Conservation (phyloP, 2,329 filamentous ascomycete species). For the Scedosporium dehoogii region DNA sequence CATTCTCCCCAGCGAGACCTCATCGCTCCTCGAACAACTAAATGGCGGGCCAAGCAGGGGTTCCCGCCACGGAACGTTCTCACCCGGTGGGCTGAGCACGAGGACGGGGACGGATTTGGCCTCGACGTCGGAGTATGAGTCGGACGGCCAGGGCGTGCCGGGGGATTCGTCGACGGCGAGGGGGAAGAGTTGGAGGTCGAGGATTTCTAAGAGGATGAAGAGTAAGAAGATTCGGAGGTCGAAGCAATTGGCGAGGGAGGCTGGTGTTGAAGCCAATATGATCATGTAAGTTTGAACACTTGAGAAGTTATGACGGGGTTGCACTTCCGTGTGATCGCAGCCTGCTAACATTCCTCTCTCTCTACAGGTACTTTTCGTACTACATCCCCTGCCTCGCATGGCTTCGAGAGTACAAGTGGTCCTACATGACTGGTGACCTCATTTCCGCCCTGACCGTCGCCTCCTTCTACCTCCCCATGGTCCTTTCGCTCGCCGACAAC, state of each 20-base stretch:
- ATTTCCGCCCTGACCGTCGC: constrained; percentile 88
- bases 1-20: constrained; percentile 1
- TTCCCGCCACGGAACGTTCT: not conserved
- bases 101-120: not conserved
- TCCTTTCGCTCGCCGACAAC: constrained; percentile 84
- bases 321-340: not conserved
- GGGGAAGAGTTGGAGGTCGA: not conserved
- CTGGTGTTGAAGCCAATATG: not conserved
- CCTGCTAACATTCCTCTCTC: not conserved
- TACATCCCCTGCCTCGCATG: constrained; percentile 88
- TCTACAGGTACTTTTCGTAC: constrained; percentile 71
- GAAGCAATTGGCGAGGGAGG: not conserved
- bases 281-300: not conserved
- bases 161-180: not conserved
- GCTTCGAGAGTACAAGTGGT: constrained; percentile 77
- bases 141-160: not conserved
- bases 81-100: not conserved
- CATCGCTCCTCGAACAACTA: not conserved
- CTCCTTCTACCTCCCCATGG: constrained; percentile 98
- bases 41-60: not conserved
- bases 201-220: constrained; percentile 1
- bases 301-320: not conserved
- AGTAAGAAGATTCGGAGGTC: constrained; percentile 6
- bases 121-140: constrained; percentile 1
- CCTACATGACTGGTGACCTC: constrained; percentile 76